Evolutionary conservation across 192 early-diverging fungal species (phyloP).

Genomic region (Phycomyces blakesleeanus): DNA sequence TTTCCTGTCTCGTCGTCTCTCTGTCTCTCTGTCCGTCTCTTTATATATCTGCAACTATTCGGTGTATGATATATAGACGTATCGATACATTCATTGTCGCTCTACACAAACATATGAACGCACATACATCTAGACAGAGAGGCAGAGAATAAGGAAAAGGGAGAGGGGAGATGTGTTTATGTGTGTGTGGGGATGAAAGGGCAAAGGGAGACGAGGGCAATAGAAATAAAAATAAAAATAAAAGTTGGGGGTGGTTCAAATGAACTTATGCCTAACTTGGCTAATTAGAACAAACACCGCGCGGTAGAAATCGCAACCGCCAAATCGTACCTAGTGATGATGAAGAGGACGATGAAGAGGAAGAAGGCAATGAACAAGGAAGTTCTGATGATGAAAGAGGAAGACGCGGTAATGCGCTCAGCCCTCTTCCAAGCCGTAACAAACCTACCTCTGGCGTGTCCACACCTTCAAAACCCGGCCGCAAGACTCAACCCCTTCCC

Average conservation of each 20-base stretch:
- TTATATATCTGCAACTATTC: no score
- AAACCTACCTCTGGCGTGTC: neutral
- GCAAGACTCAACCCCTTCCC: conserved; percentile 21
- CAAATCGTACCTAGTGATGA: conserved; percentile 27
- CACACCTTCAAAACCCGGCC: conserved; percentile 8
- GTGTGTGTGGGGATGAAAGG: neutral
- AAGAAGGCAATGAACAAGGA: conserved; percentile 9
- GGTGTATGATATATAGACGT: no score
- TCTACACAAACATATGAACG: no score
- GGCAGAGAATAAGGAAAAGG: no score
- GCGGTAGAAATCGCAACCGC: conserved; percentile 14
- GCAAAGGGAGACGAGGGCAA: neutral
- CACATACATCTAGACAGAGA: no score
- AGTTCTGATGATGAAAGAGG: conserved; percentile 9
- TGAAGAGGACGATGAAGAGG: conserved; percentile 23
- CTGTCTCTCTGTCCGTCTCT: no score
- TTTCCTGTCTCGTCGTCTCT: no score
- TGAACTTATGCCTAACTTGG: neutral
- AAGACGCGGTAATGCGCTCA: neutral
- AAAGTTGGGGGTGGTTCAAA: neutral
- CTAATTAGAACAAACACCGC: neutral
- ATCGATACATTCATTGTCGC: no score
- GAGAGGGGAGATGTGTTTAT: no score
- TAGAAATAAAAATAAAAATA: conserved; percentile 1
- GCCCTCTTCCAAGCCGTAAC: neutral